Percentiles rank a stretch among this genome's conserved stretches.
phyloP scores from a whole-genome alignment of 441 rosid species.

The Populus trichocarpa region DNA sequence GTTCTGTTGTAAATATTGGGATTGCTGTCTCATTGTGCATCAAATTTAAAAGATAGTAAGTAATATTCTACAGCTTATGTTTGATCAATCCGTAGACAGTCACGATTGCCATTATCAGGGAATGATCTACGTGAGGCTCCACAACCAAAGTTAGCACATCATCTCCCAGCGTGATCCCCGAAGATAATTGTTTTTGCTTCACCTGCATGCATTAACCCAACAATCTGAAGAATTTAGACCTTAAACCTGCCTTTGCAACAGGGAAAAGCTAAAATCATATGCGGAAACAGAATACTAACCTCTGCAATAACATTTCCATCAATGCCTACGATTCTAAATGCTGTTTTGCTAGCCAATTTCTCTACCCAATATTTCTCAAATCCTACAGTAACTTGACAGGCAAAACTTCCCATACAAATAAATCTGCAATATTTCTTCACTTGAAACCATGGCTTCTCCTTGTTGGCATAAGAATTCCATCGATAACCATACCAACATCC shows the following conservation, averaged over 20 bases:
- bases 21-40: neutral
- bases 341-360: constrained; percentile 19
- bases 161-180: constrained; percentile 33
- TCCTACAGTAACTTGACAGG: constrained; percentile 28
- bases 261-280: neutral
- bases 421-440: constrained; percentile 17
- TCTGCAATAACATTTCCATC: constrained; percentile 38
- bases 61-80: constrained; percentile 21
- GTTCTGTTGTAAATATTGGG: too few species aligned
- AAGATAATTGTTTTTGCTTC: constrained; percentile 33
- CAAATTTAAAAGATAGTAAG: neutral
- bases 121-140: constrained; percentile 36
- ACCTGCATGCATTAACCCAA: constrained; percentile 19
- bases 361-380: constrained; percentile 23
- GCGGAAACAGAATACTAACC: constrained; percentile 7
- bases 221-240: neutral
- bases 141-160: constrained; percentile 40
- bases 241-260: neutral
- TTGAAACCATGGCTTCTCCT: constrained; percentile 37
- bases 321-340: constrained; percentile 27
- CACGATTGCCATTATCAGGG: constrained; percentile 33
- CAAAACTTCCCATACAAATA: constrained; percentile 16
- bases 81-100: constrained; percentile 37
- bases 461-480: constrained; percentile 8
- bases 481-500: constrained; percentile 38